Percentiles rank a stretch among this genome's conserved stretches.
Conservation (phyloP, 2,329 filamentous ascomycete species). For the Talaromyces sp. region DNA sequence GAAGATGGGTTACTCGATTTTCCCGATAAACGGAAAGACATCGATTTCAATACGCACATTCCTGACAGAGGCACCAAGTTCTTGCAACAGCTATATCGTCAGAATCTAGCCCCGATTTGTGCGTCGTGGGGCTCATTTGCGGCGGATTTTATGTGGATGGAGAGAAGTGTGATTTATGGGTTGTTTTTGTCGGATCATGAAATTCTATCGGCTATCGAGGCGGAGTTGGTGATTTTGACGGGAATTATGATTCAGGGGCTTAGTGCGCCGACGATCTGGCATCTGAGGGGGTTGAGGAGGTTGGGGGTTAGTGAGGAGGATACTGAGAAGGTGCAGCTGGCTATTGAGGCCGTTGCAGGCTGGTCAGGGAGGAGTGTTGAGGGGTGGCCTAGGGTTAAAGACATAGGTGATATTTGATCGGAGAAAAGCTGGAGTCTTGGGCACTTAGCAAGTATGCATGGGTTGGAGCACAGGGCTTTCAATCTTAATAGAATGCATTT, state of each 20-base stretch:
- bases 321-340: conserved; percentile 34
- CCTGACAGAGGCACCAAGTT: conserved; percentile 29
- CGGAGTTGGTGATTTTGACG: conserved; percentile 43
- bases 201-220: conserved; percentile 42
- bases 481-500: neutral
- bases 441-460: neutral
- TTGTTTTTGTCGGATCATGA: conserved; percentile 48
- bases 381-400: conserved; percentile 24
- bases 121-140: conserved; percentile 30
- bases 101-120: conserved; percentile 32
- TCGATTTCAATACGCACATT: conserved; percentile 24
- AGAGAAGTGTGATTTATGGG: conserved; percentile 69
- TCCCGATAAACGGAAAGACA: conserved; percentile 22
- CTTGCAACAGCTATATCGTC: conserved; percentile 30
- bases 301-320: conserved; percentile 41
- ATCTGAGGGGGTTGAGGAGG: conserved; percentile 44
- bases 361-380: conserved; percentile 23
- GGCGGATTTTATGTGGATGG: conserved; percentile 63
- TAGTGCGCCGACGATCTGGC: conserved; percentile 43
- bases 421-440: neutral
- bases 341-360: conserved; percentile 23
- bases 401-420: conserved; percentile 21
- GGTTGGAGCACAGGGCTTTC: neutral
- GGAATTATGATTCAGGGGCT: conserved; percentile 48
- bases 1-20: conserved; percentile 19